phyloP scores from a whole-genome alignment of 1,284 basidiomycete species.

The Volvariella surrecta region DNA sequence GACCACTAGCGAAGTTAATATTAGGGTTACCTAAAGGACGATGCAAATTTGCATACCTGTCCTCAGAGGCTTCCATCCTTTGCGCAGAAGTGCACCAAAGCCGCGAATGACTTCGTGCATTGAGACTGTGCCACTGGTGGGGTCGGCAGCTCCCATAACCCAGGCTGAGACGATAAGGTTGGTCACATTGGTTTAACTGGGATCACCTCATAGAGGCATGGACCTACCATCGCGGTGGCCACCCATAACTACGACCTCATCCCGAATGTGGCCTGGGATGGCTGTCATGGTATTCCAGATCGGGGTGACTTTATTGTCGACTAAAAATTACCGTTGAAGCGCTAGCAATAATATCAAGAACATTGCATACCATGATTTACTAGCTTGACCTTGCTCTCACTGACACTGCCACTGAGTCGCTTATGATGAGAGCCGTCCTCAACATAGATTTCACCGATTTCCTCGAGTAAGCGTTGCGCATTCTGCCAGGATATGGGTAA shows the following conservation, averaged over 20 bases:
- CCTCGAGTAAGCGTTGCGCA: constrained; percentile 51
- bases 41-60: constrained; percentile 36
- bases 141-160: constrained; percentile 80
- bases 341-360: neutral
- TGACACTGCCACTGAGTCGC: constrained; percentile 39
- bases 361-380: constrained; percentile 51
- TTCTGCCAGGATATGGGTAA: constrained; percentile 70
- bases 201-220: neutral
- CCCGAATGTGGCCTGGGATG: constrained; percentile 82
- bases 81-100: constrained; percentile 63
- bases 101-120: constrained; percentile 79
- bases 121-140: constrained; percentile 82
- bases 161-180: constrained; percentile 19
- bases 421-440: constrained; percentile 22
- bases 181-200: too few relatives aligned
- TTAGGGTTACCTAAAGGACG: neutral
- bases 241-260: constrained; percentile 83
- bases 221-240: constrained; percentile 76
- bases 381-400: constrained; percentile 40
- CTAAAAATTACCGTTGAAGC: constrained; percentile 20
- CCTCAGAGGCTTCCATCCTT: constrained; percentile 85
- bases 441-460: constrained; percentile 35
- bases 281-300: constrained; percentile 87
- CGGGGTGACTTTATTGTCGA: constrained; percentile 73
- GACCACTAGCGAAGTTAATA: constrained; percentile 35